These are phyloP conservation scores for Pichia eremophila DNA, from an alignment of 805 yeast species.

Conservation along the genomic window DNA sequence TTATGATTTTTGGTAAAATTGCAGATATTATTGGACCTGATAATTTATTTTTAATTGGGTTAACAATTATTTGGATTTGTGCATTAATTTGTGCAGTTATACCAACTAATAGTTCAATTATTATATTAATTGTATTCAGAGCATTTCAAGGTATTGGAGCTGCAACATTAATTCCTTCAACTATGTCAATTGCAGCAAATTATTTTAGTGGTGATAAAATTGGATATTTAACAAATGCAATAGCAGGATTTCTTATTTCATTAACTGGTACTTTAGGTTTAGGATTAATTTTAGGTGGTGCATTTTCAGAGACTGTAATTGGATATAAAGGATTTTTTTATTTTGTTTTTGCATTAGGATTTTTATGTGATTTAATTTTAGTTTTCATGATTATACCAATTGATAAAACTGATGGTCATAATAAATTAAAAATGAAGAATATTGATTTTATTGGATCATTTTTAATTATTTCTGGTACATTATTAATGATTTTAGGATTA, in stretches of 20 bases:
- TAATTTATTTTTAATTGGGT: slow-evolving; percentile 20
- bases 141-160: slow-evolving; percentile 38
- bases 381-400: slow-evolving; percentile 22
- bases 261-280: slow-evolving; percentile 27
- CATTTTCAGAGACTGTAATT: slow-evolving; percentile 27
- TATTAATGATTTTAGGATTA: slow-evolving; percentile 34
- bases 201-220: slow-evolving; percentile 15
- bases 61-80: slow-evolving; percentile 13
- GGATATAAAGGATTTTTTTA: slow-evolving; percentile 34
- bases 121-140: slow-evolving; percentile 32
- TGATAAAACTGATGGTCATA: slow-evolving; percentile 19
- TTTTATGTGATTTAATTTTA: slow-evolving; percentile 14
- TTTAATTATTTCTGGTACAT: slow-evolving; percentile 26
- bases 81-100: slow-evolving; percentile 30
- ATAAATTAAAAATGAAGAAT: slow-evolving; percentile 14
- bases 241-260: slow-evolving; percentile 11
- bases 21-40: slow-evolving; percentile 35
- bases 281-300: slow-evolving; percentile 37
- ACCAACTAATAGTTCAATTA: slow-evolving; percentile 20
- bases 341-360: slow-evolving; percentile 26
- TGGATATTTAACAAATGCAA: slow-evolving; percentile 8
- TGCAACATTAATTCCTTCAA: slow-evolving; percentile 30
- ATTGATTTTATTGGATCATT: slow-evolving; percentile 30
- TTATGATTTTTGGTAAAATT: slow-evolving; percentile 32
- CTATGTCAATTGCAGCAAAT: slow-evolving; percentile 15